Base-by-base conservation (phyloP, 495 filamentous ascomycete species). In the Viridothelium virens region DNA sequence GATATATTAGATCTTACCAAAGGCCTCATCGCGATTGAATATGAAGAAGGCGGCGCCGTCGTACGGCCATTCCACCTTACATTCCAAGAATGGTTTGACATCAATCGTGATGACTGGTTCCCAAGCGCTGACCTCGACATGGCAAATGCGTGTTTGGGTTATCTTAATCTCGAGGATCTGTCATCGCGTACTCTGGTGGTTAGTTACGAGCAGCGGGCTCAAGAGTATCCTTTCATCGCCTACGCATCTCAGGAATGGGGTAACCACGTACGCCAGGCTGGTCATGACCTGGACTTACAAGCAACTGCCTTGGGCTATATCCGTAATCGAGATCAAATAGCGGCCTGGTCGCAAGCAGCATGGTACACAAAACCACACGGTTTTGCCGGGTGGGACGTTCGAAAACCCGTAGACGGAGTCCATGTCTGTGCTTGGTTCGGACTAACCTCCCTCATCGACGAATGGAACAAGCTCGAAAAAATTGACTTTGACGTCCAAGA, bases 191-290 rank as follows among this genome's bases (percentile, higher is more conserved):
- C 41, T 9, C 7, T 1, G 7, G 9, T 46, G 16, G 41, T 1
- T 9, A 46, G 16, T 16, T 46, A 46, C 41, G 41, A 46, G 41
- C 41, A 9, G 41, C 41, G 41, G 41, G 41, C 16, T 16, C 41
- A 16, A 7, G 41, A 46, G 41, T 46, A 46, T 18, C 56, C 65
- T 7, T 67, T 67, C 36, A 6, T 67, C 34, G 5, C n/a, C 14
- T 67, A 67, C 10, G 65, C 65, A 2, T 46, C 59, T 37, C 65
- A 67, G 65, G 33, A 66, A 61, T 67, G 65, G 65, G 65, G 65
- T 38, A 18, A 65, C 1, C 61, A 64, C 48, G 36, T 64, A 9
- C 25, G 63, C 63, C 33, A 64, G 4, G 41, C 41, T 46, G 41
- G 9, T 16, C 7, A 46, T 46, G 41, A 46, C 41, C 7, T 7